Evolutionary conservation across 2,329 filamentous ascomycete species (phyloP).

Genomic region (Clonostachys solani): DNA sequence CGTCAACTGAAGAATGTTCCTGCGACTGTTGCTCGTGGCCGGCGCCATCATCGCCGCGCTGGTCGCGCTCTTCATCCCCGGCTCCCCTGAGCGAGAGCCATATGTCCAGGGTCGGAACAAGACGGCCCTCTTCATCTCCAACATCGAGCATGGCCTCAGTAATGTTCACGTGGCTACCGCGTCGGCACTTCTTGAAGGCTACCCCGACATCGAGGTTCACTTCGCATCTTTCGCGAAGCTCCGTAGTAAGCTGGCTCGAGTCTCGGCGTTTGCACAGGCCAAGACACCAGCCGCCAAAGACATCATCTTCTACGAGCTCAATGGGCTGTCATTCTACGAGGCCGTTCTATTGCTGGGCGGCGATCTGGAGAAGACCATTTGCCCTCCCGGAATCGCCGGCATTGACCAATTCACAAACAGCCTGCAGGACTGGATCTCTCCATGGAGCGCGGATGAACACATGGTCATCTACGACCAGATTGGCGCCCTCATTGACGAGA

Average conservation of each 20-base stretch:
- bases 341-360: neutral
- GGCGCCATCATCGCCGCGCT: neutral
- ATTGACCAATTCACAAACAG: slow-evolving; percentile 6
- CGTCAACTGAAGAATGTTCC: too few relatives aligned
- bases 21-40: too few relatives aligned
- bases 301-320: slow-evolving; percentile 15
- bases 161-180: slow-evolving; percentile 29
- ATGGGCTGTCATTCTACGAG: slow-evolving; percentile 6
- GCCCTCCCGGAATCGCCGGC: slow-evolving; percentile 10
- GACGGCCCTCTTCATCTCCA: slow-evolving; percentile 25
- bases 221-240: slow-evolving; percentile 22
- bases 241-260: slow-evolving; percentile 3
- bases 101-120: slow-evolving; percentile 13
- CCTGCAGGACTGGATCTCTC: slow-evolving; percentile 12
- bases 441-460: slow-evolving; percentile 22
- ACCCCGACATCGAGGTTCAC: slow-evolving; percentile 24
- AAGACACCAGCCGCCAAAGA: slow-evolving; percentile 6
- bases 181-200: slow-evolving; percentile 22
- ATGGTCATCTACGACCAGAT: slow-evolving; percentile 15
- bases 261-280: slow-evolving; percentile 7
- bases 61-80: neutral
- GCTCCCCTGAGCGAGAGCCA: neutral
- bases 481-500: slow-evolving; percentile 15
- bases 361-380: neutral
- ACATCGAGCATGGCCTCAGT: slow-evolving; percentile 22